phyloP scores from a whole-genome alignment of 257 asterid species.

The Solanum clarkiae region DNA sequence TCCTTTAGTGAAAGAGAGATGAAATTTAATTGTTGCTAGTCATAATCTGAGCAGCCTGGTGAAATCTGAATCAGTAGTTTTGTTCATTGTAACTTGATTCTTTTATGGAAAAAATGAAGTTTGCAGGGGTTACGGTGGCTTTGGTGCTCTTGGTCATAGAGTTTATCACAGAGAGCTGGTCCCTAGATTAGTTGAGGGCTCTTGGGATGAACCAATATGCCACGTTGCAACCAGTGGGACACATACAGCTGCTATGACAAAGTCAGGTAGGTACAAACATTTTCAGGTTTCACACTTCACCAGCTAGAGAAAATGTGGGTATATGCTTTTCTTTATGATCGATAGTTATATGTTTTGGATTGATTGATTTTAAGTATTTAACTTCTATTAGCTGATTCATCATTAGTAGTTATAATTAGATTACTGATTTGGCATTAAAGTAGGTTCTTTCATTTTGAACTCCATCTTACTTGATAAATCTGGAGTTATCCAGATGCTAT shows the following conservation, averaged over 20 bases:
- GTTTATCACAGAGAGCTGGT: constrained; percentile 76
- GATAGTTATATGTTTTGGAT: not conserved
- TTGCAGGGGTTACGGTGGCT: constrained; percentile 99
- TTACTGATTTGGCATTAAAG: not conserved
- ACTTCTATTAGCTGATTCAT: not conserved
- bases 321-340: not conserved
- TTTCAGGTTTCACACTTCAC: not conserved
- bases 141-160: constrained; percentile 96
- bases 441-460: not conserved
- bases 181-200: constrained; percentile 71
- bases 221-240: constrained; percentile 86
- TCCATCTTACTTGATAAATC: not conserved
- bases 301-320: not conserved
- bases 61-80: not conserved
- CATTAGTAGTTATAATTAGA: not conserved
- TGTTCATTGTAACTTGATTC: constrained; percentile 27
- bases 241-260: constrained; percentile 77
- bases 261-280: constrained; percentile 43
- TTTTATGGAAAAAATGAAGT: constrained; percentile 38
- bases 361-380: not conserved
- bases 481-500: not conserved
- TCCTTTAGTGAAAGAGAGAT: not conserved
- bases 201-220: constrained; percentile 64
- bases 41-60: not conserved
- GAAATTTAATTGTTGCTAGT: not conserved